phyloP scores from a whole-genome alignment of 176 grass and related monocot species.

The Carex kokanica region DNA sequence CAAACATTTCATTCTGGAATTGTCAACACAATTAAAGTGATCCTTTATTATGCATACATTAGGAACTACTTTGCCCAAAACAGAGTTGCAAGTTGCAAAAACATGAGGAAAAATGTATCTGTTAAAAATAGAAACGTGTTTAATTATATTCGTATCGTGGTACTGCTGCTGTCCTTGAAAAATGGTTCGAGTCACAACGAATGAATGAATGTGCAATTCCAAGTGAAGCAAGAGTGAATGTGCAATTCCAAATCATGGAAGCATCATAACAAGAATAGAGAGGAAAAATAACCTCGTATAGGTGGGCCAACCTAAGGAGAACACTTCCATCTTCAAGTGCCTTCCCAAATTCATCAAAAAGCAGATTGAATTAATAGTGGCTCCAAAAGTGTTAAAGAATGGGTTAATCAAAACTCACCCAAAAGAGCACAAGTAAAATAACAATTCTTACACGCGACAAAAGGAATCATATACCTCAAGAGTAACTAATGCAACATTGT shows the following conservation, averaged over 20 bases:
- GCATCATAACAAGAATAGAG: neutral
- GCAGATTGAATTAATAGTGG: neutral
- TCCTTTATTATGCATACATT: neutral
- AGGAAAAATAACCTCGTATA: conserved; percentile 65
- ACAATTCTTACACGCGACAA: neutral
- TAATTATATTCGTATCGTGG: neutral
- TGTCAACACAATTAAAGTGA: neutral
- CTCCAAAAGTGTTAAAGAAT: neutral
- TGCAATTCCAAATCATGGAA: neutral
- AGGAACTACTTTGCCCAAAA: neutral
- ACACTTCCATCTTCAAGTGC: conserved; percentile 76
- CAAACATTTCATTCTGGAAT: neutral
- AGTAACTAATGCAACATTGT: conserved; percentile 90
- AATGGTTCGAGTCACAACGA: neutral
- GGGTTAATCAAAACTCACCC: neutral
- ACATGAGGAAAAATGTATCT: neutral
- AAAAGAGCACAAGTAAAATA: neutral
- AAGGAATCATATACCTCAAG: conserved; percentile 58
- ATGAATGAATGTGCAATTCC: neutral
- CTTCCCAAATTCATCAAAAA: conserved; percentile 25
- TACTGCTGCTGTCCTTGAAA: neutral
- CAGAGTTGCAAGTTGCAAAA: neutral
- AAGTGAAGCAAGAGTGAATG: neutral
- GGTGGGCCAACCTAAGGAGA: conserved; percentile 79
- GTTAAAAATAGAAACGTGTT: neutral